Evolutionary conservation across 2,329 filamentous ascomycete species (phyloP).

Genomic region (Botryotinia calthae): DNA sequence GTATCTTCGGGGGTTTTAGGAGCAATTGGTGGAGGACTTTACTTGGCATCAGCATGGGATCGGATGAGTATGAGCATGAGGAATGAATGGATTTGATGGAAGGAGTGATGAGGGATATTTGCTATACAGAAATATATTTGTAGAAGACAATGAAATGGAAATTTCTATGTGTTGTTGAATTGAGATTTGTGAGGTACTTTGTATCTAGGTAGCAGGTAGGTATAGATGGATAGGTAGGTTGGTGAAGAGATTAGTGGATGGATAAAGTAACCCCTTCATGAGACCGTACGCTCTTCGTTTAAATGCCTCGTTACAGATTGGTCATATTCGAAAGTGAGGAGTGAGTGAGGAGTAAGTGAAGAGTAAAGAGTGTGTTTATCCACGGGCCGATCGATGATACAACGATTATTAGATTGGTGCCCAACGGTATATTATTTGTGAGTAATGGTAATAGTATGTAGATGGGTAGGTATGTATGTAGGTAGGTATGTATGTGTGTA

Average conservation of each 20-base stretch:
- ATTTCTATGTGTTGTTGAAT: neutral
- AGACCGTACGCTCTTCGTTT: neutral
- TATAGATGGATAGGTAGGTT: neutral
- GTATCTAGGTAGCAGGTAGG: no score
- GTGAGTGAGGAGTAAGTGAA: neutral
- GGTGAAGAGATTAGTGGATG: neutral
- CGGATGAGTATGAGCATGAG: neutral
- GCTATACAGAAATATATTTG: neutral
- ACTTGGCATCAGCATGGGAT: neutral
- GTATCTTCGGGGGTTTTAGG: slow-evolving; percentile 17
- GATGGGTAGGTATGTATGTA: neutral
- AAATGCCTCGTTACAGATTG: neutral
- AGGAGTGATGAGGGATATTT: neutral
- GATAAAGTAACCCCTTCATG: neutral
- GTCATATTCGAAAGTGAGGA: neutral
- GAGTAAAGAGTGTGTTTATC: neutral
- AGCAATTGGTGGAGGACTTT: neutral
- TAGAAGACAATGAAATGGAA: neutral
- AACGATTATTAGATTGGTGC: neutral
- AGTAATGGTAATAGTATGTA: neutral
- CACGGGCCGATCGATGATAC: neutral
- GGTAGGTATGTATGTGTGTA: neutral
- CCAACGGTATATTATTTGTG: neutral
- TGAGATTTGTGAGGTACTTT: neutral
- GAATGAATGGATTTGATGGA: neutral